Evolutionary conservation across 768 basidiomycete genomes (phyloP), one percentile per base, ranked within the genome.

Genomic region (Rubroboletus pulcherrimus): DNA sequence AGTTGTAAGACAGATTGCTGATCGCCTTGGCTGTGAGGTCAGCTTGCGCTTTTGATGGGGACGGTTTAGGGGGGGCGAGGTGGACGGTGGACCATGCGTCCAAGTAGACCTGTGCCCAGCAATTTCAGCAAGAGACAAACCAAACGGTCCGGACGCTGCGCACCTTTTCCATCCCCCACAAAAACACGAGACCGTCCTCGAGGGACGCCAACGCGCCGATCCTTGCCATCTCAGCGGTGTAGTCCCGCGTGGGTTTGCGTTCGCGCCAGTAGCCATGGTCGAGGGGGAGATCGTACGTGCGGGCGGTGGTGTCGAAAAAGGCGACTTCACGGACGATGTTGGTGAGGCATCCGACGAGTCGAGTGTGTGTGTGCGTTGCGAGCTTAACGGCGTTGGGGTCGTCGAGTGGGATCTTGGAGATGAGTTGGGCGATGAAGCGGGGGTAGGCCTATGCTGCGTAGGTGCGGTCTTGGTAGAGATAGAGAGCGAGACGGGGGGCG

Each of bases 151-250:
- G 19, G 21, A 15, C 3, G 37, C 5, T 7, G 55, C 70, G 21
- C 41, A 87, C 88, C 74, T 81, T 78, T 66, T 90, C 89, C 87
- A 90, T 90, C 0, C 85, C 85, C 87, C 87, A 90, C 14, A 91
- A 70, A 57, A 91, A 84, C 1, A 90, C 74, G 21, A 91, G 69
- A 0, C 84, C 85, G 40, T 91, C 88, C 47, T 81, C 78, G 19
- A 87, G 59, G 0, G 71, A 74, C 4, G 76, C 79, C 15, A 70
- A 62, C 6, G 73, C 70, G 4, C 77, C 75, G 3, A 84, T 71
- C 7, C 82, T 76, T 3, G 77, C 76, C 82, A 91, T 85, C 68
- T 87, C 85, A 10, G 87, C 86, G 2, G 85, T 83, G 60, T 89
- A 90, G 54, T 85, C 81, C 59, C 80, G 75, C 9, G 89, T 91